phyloP scores from a whole-genome alignment of 306 rosid genomes.

The Acacia confusa region DNA sequence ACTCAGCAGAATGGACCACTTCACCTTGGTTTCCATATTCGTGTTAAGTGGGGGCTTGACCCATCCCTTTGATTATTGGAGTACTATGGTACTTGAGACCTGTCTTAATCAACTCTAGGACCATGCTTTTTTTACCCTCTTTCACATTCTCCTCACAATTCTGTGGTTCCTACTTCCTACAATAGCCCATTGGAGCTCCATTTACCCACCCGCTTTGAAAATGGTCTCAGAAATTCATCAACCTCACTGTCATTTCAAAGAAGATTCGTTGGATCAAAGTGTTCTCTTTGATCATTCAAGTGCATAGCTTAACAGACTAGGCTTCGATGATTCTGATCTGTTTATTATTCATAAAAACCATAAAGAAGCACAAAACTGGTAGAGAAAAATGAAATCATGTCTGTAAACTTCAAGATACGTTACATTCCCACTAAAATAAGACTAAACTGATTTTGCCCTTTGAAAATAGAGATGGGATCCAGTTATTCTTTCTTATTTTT shows the following conservation, averaged over 20 bases:
- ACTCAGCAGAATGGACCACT: constrained; percentile 42
- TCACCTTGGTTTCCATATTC: constrained; percentile 26
- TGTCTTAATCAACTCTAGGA: constrained; percentile 30
- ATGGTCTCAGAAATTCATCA: neutral
- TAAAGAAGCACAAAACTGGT: neutral
- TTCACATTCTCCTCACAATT: constrained; percentile 18
- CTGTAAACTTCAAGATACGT: neutral
- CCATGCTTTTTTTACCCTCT: constrained; percentile 30
- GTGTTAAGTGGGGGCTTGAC: constrained; percentile 35
- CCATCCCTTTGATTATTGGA: constrained; percentile 26
- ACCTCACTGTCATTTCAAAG: neutral
- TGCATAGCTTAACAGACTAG: neutral
- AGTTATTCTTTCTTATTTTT: neutral
- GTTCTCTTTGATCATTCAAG: neutral
- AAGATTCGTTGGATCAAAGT: neutral
- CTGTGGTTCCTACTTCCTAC: constrained; percentile 19
- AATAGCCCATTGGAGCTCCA: neutral
- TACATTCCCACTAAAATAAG: neutral
- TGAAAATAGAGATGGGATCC: neutral
- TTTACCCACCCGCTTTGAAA: neutral
- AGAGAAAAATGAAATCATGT: neutral
- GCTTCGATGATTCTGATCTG: neutral
- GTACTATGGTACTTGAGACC: constrained; percentile 29
- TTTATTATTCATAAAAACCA: neutral
- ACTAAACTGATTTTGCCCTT: neutral